phyloP scores from a whole-genome alignment of 352 stramenopile genomes.

The Pythium oligandrum region DNA sequence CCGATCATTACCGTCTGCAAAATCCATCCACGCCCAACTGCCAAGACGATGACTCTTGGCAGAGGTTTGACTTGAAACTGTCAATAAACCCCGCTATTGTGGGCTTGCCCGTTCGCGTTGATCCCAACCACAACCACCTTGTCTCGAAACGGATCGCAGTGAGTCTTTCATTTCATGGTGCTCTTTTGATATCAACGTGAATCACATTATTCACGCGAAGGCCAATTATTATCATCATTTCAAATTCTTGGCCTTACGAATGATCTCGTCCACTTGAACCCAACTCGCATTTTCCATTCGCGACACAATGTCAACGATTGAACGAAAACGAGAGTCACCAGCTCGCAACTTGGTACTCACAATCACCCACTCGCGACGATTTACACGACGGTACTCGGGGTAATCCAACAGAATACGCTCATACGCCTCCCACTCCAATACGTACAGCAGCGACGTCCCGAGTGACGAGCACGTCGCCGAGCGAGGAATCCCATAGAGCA shows the following conservation, averaged over 20 bases:
- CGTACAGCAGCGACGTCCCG: constrained; percentile 65
- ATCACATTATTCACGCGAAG: no score
- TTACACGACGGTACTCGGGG: constrained; percentile 67
- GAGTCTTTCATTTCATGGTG: no score
- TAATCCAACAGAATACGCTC: constrained; percentile 60
- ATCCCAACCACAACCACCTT: no score
- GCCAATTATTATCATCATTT: no score
- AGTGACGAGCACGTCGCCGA: constrained; percentile 69
- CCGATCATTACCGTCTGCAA: no score
- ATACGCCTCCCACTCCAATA: constrained; percentile 75
- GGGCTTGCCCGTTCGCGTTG: no score
- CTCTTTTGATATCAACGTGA: no score
- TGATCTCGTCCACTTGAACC: constrained; percentile 61
- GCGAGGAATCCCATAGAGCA: constrained; percentile 71
- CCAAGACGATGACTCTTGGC: no score
- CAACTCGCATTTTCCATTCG: constrained; percentile 64
- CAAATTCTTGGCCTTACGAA: constrained; percentile 54
- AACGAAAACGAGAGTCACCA: constrained; percentile 58
- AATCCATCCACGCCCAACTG: no score
- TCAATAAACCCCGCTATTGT: no score
- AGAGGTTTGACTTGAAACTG: no score
- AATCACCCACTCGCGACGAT: constrained; percentile 70
- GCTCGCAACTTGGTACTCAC: constrained; percentile 58
- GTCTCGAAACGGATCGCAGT: no score
- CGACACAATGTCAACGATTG: constrained; percentile 59